These are phyloP conservation scores for sunflower (Helianthus annuus) DNA, from an alignment of 129 eudicot genomes.

Conservation along the genomic window DNA sequence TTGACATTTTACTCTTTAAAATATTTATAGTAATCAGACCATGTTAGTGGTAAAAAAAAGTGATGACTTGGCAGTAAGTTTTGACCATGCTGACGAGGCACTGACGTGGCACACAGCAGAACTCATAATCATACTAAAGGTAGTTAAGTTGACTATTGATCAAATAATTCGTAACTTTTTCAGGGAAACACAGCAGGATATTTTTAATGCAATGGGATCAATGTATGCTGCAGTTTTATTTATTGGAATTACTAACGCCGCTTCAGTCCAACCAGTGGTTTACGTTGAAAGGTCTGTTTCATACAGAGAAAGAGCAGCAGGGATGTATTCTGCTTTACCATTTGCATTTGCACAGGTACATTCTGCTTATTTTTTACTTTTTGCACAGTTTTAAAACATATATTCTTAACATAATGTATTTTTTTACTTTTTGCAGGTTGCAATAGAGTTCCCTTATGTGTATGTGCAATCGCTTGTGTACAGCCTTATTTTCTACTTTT, in stretches of 20 bases:
- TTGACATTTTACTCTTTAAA: no score
- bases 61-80: no score
- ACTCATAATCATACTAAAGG: no score
- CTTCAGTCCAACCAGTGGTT: conserved; percentile 89
- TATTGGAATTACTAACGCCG: conserved; percentile 82
- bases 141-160: no score
- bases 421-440: conserved; percentile 47
- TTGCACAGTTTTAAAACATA: not conserved
- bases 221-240: conserved; percentile 89
- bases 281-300: conserved; percentile 84
- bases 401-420: no score
- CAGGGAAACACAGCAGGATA: conserved; percentile 85
- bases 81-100: no score
- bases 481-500: conserved; percentile 66
- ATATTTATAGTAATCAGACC: no score
- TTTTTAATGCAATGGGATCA: conserved; percentile 90
- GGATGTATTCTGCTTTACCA: conserved; percentile 90
- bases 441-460: conserved; percentile 81
- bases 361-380: conserved; percentile 1
- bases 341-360: conserved; percentile 89
- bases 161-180: no score
- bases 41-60: no score
- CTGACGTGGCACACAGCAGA: no score
- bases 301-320: conserved; percentile 84
- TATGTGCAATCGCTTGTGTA: conserved; percentile 70